Evolutionary conservation across 768 basidiomycete species (phyloP).

Genomic region (Naganishia kalamii): DNA sequence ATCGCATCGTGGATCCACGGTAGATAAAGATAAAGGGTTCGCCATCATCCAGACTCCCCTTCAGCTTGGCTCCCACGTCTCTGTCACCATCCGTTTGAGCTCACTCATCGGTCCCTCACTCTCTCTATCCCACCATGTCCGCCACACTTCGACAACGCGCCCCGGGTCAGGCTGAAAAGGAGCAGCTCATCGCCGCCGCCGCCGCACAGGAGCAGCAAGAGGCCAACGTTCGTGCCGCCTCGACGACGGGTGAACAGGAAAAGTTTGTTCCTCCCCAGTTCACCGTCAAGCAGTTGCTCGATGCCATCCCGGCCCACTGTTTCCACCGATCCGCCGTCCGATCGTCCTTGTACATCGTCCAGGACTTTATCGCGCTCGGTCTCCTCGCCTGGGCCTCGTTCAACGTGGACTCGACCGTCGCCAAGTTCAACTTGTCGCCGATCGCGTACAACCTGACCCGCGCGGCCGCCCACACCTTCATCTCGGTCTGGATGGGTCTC

Average conservation of each 20-base stretch:
- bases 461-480: slow-evolving; percentile 68
- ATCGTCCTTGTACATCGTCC: slow-evolving; percentile 68
- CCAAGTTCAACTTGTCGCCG: slow-evolving; percentile 27
- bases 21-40: too few relatives aligned
- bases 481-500: slow-evolving; percentile 74
- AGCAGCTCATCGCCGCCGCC: slow-evolving; percentile 16
- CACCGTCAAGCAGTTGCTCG: slow-evolving; percentile 76
- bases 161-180: slow-evolving; percentile 23
- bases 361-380: slow-evolving; percentile 68
- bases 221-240: background rate
- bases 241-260: too few relatives aligned
- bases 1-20: too few relatives aligned
- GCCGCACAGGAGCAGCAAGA: slow-evolving; percentile 9
- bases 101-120: background rate
- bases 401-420: slow-evolving; percentile 57
- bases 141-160: slow-evolving; percentile 22
- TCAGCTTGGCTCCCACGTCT: too few relatives aligned
- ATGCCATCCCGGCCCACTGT: slow-evolving; percentile 79
- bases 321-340: slow-evolving; percentile 78
- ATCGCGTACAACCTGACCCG: slow-evolving; percentile 48
- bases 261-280: slow-evolving; percentile 66
- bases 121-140: slow-evolving; percentile 17
- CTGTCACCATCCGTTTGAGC: background rate
- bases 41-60: too few relatives aligned
- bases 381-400: slow-evolving; percentile 62